Percentiles rank a stretch among this genome's conserved stretches.
Evolutionary conservation across 1,284 basidiomycete species (phyloP).

Genomic region (Termitomyces sp.): DNA sequence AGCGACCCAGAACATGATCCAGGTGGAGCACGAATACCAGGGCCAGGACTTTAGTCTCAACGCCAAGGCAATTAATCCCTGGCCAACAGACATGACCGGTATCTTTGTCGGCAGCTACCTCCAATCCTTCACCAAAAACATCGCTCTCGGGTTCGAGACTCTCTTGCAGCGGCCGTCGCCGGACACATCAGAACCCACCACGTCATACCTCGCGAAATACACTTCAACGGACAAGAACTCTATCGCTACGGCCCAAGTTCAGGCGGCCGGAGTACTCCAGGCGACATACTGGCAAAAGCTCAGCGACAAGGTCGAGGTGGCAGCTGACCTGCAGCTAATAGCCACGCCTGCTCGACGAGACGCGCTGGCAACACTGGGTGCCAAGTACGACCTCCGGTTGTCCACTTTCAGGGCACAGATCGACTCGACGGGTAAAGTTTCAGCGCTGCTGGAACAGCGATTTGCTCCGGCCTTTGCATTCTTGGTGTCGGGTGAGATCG

Average conservation of each 20-base stretch:
- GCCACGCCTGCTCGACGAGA: slow-evolving; percentile 79
- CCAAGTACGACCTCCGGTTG: slow-evolving; percentile 95
- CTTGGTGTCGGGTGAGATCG: slow-evolving; percentile 94
- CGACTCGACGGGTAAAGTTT: slow-evolving; percentile 91
- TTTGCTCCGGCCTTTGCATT: slow-evolving; percentile 95
- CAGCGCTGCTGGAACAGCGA: slow-evolving; percentile 91
- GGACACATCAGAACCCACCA: slow-evolving; percentile 66
- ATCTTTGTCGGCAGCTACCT: slow-evolving; percentile 93
- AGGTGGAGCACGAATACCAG: slow-evolving; percentile 92
- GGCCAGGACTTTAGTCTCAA: slow-evolving; percentile 89
- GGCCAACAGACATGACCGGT: slow-evolving; percentile 84
- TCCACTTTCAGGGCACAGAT: slow-evolving; percentile 91
- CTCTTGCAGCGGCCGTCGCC: slow-evolving; percentile 80
- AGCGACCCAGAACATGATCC: slow-evolving; percentile 82
- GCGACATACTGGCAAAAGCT: slow-evolving; percentile 97
- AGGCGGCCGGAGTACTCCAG: slow-evolving; percentile 83
- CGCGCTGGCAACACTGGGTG: slow-evolving; percentile 88
- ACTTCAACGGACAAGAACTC: slow-evolving; percentile 71
- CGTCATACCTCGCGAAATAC: slow-evolving; percentile 89
- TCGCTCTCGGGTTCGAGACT: slow-evolving; percentile 90
- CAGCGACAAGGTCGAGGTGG: slow-evolving; percentile 97
- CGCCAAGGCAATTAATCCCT: slow-evolving; percentile 91
- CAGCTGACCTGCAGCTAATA: slow-evolving; percentile 86
- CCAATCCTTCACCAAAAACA: slow-evolving; percentile 90
- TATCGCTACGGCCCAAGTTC: slow-evolving; percentile 92